A percentile compares a stretch with the other conserved stretches of the same genome.
phyloP scores from a whole-genome alignment of 140 eudicot species.

The Stevia rebaudiana region DNA sequence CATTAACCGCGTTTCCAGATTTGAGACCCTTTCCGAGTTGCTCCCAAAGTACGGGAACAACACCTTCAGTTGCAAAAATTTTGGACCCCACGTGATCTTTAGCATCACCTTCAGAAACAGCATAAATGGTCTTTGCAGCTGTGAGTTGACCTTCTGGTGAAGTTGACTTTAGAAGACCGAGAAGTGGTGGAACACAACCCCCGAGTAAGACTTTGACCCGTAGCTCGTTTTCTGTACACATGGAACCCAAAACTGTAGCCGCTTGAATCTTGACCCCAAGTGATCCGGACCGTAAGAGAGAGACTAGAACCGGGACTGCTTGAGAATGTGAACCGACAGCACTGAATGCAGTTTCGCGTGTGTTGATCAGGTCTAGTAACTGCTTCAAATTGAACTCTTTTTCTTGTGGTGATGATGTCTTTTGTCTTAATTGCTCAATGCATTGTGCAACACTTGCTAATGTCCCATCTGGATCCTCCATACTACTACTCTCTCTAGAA shows the following conservation, averaged over 20 bases:
- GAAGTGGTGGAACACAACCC: constrained; percentile 98
- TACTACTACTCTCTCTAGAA: constrained; percentile 72
- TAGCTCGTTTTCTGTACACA: constrained; percentile 91
- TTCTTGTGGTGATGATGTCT: constrained; percentile 75
- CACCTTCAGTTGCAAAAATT: constrained; percentile 98
- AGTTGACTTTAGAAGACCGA: constrained; percentile 80
- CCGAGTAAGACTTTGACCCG: constrained; percentile 93
- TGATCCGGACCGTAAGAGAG: constrained; percentile 95
- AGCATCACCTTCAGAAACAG: constrained; percentile 96
- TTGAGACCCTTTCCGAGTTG: constrained; percentile 75
- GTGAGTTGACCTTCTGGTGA: constrained; percentile 94
- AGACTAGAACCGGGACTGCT: constrained; percentile 97
- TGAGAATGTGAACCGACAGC: constrained; percentile 99
- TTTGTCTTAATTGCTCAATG: constrained; percentile 92
- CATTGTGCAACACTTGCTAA: constrained; percentile 97
- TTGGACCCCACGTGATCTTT: constrained; percentile 97
- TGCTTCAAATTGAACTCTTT: constrained; percentile 71
- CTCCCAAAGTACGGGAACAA: constrained; percentile 91
- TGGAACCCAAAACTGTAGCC: constrained; percentile 84
- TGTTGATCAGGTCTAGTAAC: constrained; percentile 71
- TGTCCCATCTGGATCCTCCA: constrained; percentile 99
- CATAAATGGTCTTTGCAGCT: constrained; percentile 86
- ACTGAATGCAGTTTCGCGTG: constrained; percentile 94
- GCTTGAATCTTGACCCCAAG: constrained; percentile 87
- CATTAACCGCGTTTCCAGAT: constrained; percentile 74